Evolutionary conservation across 2,329 filamentous ascomycete genomes (phyloP).

Genomic region (Exophiala xenobiotica): DNA sequence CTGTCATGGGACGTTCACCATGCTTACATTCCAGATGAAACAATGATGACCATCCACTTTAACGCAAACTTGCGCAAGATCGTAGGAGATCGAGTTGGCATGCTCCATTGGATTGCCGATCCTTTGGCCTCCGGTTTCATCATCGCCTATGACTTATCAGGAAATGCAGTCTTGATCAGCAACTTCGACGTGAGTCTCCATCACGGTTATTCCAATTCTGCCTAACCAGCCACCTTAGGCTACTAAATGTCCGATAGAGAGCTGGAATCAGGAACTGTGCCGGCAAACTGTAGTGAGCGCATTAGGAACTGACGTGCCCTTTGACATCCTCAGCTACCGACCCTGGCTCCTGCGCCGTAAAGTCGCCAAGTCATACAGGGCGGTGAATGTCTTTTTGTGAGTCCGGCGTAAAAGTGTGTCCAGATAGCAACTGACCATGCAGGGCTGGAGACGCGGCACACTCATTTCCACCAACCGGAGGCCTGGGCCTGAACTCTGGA

Average conservation of each 20-base stretch:
- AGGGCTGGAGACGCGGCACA: constrained; percentile 58
- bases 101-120: constrained; percentile 49
- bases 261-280: constrained; percentile 39
- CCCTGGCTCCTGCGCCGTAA: constrained; percentile 46
- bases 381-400: constrained; percentile 41
- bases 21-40: constrained; percentile 36
- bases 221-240: constrained; percentile 26
- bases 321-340: constrained; percentile 42
- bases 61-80: constrained; percentile 43
- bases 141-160: constrained; percentile 44
- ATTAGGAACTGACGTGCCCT: constrained; percentile 29
- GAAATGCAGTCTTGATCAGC: constrained; percentile 46
- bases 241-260: constrained; percentile 37
- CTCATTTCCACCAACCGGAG: constrained; percentile 55
- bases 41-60: constrained; percentile 51
- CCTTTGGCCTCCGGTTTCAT: constrained; percentile 46
- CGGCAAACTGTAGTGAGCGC: constrained; percentile 36
- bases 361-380: constrained; percentile 41
- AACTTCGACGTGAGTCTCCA: constrained; percentile 42
- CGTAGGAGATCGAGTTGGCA: constrained; percentile 41
- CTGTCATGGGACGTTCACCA: background rate
- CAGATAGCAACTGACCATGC: constrained; percentile 52
- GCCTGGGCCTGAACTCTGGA: constrained; percentile 59
- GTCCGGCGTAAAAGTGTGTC: constrained; percentile 56
- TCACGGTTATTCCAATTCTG: background rate